These are phyloP conservation scores for Suhomyces kilbournensis DNA, from an alignment of 805 yeast genomes.

Conservation along the genomic window DNA sequence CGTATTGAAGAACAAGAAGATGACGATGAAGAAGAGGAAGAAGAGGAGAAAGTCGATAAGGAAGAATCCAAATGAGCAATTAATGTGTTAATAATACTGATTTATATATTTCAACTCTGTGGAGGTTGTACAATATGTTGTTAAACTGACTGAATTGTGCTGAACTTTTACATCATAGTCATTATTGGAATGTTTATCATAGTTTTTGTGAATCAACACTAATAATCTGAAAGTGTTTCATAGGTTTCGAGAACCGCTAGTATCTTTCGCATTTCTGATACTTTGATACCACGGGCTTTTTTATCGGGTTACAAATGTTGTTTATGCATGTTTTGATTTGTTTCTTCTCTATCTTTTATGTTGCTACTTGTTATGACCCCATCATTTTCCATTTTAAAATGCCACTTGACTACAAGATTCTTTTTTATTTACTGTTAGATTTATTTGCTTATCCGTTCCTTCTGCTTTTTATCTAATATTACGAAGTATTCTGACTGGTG, in stretches of 20 bases:
- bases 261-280: background rate
- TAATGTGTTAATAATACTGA: background rate
- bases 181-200: background rate
- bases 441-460: background rate
- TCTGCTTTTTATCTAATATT: background rate
- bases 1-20: slow-evolving; percentile 33
- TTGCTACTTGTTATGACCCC: slow-evolving; percentile 1
- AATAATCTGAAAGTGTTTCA: background rate
- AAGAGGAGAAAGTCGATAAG: background rate
- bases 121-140: background rate
- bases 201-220: background rate
- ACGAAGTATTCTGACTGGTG: background rate
- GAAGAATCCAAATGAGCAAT: background rate
- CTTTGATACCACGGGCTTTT: background rate
- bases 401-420: background rate
- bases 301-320: background rate
- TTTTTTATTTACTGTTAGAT: background rate
- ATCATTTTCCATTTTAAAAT: background rate
- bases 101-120: background rate
- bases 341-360: background rate
- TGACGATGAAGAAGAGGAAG: slow-evolving; percentile 13
- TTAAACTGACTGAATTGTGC: background rate
- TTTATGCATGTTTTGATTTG: background rate
- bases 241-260: background rate
- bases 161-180: background rate